Evolutionary conservation across 805 yeast species (phyloP).

Genomic region (Scheffersomyces stipitis): DNA sequence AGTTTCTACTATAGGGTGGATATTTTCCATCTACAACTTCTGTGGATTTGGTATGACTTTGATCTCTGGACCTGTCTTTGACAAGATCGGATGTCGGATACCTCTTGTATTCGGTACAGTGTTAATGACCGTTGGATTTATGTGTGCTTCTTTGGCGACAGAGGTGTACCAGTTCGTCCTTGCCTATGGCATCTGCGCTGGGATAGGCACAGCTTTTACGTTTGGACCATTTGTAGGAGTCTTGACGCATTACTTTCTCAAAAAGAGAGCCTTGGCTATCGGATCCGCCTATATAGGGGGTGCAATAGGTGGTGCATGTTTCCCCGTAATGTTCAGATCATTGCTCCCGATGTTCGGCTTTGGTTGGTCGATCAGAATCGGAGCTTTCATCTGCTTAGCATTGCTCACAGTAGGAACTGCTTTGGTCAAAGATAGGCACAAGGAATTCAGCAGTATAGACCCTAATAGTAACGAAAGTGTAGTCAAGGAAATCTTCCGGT

Average conservation of each 20-base stretch:
- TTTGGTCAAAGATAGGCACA: slow-evolving; percentile 19
- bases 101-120: slow-evolving; percentile 21
- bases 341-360: slow-evolving; percentile 28
- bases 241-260: slow-evolving; percentile 27
- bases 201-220: slow-evolving; percentile 23
- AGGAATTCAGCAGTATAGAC: slow-evolving; percentile 5
- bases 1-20: slow-evolving; percentile 25
- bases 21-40: slow-evolving; percentile 26
- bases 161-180: slow-evolving; percentile 25
- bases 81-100: slow-evolving; percentile 20
- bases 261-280: slow-evolving; percentile 24
- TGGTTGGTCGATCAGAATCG: slow-evolving; percentile 30
- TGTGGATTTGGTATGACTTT: slow-evolving; percentile 23
- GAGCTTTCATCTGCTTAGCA: slow-evolving; percentile 20
- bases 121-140: slow-evolving; percentile 17
- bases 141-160: slow-evolving; percentile 19
- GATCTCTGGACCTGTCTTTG: slow-evolving; percentile 27
- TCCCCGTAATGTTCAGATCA: slow-evolving; percentile 26
- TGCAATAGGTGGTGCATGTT: slow-evolving; percentile 29
- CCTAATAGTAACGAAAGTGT: slow-evolving; percentile 1
- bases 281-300: slow-evolving; percentile 32
- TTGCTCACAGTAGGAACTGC: slow-evolving; percentile 14
- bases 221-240: slow-evolving; percentile 24
- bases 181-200: slow-evolving; percentile 23
- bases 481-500: slow-evolving; percentile 15